Percentiles rank a stretch among this genome's conserved stretches.
Conservation (phyloP, 352 stramenopile genomes). For the Globisporangium okanoganense region DNA sequence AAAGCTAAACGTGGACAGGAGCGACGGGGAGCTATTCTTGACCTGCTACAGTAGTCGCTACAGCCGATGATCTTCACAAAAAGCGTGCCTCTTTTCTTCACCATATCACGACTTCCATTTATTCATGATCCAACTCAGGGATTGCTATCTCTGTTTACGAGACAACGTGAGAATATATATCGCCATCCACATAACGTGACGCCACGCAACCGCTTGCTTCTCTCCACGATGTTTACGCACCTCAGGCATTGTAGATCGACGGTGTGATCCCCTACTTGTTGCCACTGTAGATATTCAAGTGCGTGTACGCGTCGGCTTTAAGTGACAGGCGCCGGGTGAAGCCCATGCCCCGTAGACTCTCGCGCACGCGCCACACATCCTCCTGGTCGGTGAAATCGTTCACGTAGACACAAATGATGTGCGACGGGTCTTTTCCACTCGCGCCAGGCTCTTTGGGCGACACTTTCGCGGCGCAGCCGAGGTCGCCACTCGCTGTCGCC, state of each 20-base stretch:
- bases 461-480: slow-evolving; percentile 10
- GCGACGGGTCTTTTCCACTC: background rate
- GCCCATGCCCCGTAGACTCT: slow-evolving; percentile 1
- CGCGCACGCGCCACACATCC: slow-evolving; percentile 5
- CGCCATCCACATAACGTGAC: no score
- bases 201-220: no score
- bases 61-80: no score
- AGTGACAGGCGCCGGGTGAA: slow-evolving; percentile 7
- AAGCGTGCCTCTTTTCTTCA: no score
- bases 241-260: background rate
- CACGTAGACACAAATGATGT: slow-evolving; percentile 16
- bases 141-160: no score
- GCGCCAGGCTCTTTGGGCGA: background rate
- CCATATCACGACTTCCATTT: no score
- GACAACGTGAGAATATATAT: background rate
- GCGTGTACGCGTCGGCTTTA: slow-evolving; percentile 18
- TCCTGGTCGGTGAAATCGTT: slow-evolving; percentile 10
- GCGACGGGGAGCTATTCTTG: background rate
- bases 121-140: no score
- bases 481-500: background rate
- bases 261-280: slow-evolving; percentile 9
- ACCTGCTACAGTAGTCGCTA: background rate
- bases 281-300: slow-evolving; percentile 12
- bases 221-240: background rate
- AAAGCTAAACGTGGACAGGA: background rate